Percentiles rank a stretch among this genome's conserved stretches.
phyloP scores from a whole-genome alignment of 805 yeast species.

The Lachancea cidri region DNA sequence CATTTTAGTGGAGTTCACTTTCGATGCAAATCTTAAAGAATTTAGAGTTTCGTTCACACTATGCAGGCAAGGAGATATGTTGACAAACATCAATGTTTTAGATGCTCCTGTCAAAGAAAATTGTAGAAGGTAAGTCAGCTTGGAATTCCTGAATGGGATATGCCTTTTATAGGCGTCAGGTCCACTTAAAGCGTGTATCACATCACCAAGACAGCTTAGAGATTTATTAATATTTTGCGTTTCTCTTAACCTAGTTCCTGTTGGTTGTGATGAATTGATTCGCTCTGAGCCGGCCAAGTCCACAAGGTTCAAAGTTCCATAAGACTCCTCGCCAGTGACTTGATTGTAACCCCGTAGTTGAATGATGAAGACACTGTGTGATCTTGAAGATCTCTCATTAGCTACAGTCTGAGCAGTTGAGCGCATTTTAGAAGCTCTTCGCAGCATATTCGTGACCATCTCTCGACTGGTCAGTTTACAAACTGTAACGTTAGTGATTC shows the following conservation, averaged over 20 bases:
- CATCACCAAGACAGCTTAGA: slow-evolving; percentile 84
- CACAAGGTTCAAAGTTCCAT: slow-evolving; percentile 70
- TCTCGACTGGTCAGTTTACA: slow-evolving; percentile 42
- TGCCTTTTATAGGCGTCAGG: slow-evolving; percentile 55
- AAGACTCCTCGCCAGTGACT: slow-evolving; percentile 41
- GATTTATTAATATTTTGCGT: slow-evolving; percentile 88
- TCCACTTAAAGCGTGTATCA: slow-evolving; percentile 68
- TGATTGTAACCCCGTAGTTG: slow-evolving; percentile 50
- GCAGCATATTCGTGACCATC: slow-evolving; percentile 47
- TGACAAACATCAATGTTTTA: slow-evolving; percentile 91
- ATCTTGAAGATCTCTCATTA: slow-evolving; percentile 83
- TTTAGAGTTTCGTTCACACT: slow-evolving; percentile 76
- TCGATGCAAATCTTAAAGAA: slow-evolving; percentile 84
- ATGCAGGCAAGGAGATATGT: slow-evolving; percentile 59
- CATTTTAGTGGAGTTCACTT: slow-evolving; percentile 56
- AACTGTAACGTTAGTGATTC: slow-evolving; percentile 53
- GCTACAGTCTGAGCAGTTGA: slow-evolving; percentile 77
- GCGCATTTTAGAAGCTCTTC: slow-evolving; percentile 54
- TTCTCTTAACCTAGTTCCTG: slow-evolving; percentile 77
- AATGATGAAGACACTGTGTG: slow-evolving; percentile 78
- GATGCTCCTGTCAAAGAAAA: slow-evolving; percentile 81
- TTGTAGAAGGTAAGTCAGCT: slow-evolving; percentile 79
- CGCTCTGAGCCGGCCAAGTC: slow-evolving; percentile 96
- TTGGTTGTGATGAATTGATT: slow-evolving; percentile 63
- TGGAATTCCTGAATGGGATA: slow-evolving; percentile 91